Percentiles rank a stretch among this genome's conserved stretches.
These are phyloP conservation scores for Diaporthe helianthi DNA, from an alignment of 2,329 filamentous ascomycete species.

Conservation along the genomic window DNA sequence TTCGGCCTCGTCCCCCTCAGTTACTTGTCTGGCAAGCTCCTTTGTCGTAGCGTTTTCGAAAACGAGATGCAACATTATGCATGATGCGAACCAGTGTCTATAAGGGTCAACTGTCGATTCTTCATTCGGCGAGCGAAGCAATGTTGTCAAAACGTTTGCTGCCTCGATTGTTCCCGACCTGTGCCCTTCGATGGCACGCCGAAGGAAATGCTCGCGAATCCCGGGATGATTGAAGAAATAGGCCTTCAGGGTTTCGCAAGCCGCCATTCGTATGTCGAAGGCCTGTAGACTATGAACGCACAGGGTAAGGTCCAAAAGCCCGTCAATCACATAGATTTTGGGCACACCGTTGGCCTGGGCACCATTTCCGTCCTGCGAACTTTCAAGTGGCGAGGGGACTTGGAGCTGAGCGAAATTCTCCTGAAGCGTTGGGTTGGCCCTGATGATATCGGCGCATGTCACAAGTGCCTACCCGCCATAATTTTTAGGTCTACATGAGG, in stretches of 20 bases:
- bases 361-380: conserved; percentile 48
- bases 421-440: conserved; percentile 79
- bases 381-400: conserved; percentile 67
- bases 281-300: conserved; percentile 69
- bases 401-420: conserved; percentile 89
- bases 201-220: conserved; percentile 85
- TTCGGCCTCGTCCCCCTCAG: conserved; percentile 84
- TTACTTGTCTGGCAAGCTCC: conserved; percentile 77
- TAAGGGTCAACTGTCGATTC: conserved; percentile 79
- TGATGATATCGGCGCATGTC: conserved; percentile 88
- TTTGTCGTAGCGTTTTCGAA: conserved; percentile 84
- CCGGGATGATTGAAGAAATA: conserved; percentile 85
- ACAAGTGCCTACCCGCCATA: conserved; percentile 69
- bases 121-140: conserved; percentile 72
- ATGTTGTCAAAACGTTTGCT: conserved; percentile 85
- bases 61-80: conserved; percentile 85
- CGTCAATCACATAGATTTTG: conserved; percentile 90
- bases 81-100: conserved; percentile 86
- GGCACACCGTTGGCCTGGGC: conserved; percentile 57
- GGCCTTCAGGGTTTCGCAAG: conserved; percentile 89
- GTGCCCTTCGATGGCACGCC: conserved; percentile 88
- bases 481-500: conserved; percentile 29
- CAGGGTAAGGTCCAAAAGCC: conserved; percentile 82
- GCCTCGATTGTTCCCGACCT: conserved; percentile 78
- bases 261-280: conserved; percentile 83